These are phyloP conservation scores for Keithomyces neogunnii DNA, from an alignment of 2,329 filamentous ascomycete species.

Conservation along the genomic window DNA sequence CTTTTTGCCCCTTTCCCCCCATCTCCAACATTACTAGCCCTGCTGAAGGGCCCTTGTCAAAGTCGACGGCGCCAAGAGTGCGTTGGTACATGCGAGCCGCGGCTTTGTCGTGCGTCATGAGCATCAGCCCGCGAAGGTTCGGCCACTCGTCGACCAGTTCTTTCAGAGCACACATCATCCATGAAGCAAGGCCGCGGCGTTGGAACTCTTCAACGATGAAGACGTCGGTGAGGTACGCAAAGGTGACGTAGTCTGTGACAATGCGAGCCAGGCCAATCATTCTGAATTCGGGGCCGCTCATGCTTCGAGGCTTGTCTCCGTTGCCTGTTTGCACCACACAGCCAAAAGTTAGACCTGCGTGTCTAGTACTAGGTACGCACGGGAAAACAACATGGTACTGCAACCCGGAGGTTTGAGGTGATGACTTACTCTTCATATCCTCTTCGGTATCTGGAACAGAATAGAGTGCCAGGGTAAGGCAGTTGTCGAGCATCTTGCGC, in stretches of 20 bases:
- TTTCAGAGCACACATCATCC: constrained; percentile 53
- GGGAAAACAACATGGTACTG: not conserved
- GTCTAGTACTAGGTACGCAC: constrained; percentile 13
- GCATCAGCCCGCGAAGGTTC: constrained; percentile 48
- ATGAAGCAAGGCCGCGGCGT: constrained; percentile 53
- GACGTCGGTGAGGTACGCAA: constrained; percentile 61
- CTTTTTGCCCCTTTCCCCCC: constrained; percentile 26
- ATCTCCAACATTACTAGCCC: constrained; percentile 34
- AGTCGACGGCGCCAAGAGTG: constrained; percentile 36
- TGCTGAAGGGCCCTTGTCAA: constrained; percentile 31
- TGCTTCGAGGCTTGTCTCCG: constrained; percentile 19
- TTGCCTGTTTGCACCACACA: constrained; percentile 17
- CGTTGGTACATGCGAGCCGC: constrained; percentile 37
- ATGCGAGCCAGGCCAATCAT: constrained; percentile 40
- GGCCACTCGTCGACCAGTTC: constrained; percentile 49
- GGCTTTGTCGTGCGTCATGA: constrained; percentile 38
- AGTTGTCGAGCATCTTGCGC: constrained; percentile 45
- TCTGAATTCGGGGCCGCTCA: constrained; percentile 21
- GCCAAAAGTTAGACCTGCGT: not conserved
- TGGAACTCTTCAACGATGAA: constrained; percentile 54
- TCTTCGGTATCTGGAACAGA: constrained; percentile 27
- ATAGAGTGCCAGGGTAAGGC: constrained; percentile 53
- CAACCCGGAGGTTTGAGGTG: not conserved
- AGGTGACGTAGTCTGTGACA: constrained; percentile 62
- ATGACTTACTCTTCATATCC: constrained; percentile 29